A percentile compares a stretch with the other conserved stretches of the same genome.
phyloP scores from a whole-genome alignment of 1,284 basidiomycete species.

The Heliocybe sulcata region DNA sequence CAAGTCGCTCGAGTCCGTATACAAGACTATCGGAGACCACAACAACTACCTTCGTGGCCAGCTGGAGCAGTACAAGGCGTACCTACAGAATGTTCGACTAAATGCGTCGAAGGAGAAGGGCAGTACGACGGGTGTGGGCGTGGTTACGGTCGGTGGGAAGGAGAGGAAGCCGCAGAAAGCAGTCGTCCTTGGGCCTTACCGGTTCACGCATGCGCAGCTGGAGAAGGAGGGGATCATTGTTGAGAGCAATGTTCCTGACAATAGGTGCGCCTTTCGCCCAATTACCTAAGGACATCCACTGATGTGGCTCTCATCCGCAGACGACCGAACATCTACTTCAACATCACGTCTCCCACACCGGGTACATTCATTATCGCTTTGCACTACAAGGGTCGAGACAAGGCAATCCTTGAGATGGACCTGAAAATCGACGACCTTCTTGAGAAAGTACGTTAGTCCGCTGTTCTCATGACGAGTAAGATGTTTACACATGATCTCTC shows the following conservation, averaged over 20 bases:
- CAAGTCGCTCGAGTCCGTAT: slow-evolving; percentile 89
- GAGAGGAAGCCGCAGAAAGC: slow-evolving; percentile 89
- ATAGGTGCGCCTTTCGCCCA: slow-evolving; percentile 55
- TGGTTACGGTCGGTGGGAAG: slow-evolving; percentile 93
- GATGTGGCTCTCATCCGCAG: slow-evolving; percentile 33
- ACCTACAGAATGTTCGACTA: slow-evolving; percentile 94
- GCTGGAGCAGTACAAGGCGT: slow-evolving; percentile 99
- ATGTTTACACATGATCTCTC: slow-evolving; percentile 9
- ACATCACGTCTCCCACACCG: slow-evolving; percentile 94
- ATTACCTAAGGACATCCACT: slow-evolving; percentile 6
- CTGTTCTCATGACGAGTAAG: slow-evolving; percentile 1
- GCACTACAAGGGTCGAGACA: slow-evolving; percentile 98
- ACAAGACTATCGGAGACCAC: slow-evolving; percentile 99
- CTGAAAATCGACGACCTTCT: slow-evolving; percentile 97
- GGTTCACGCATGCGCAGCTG: slow-evolving; percentile 95
- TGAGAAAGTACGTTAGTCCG: slow-evolving; percentile 66
- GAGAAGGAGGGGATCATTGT: slow-evolving; percentile 99
- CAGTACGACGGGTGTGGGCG: slow-evolving; percentile 82
- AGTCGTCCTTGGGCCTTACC: slow-evolving; percentile 89
- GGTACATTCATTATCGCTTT: slow-evolving; percentile 98
- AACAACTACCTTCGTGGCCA: slow-evolving; percentile 96
- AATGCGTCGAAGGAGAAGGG: slow-evolving; percentile 86
- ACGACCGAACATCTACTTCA: slow-evolving; percentile 97
- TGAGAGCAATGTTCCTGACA: slow-evolving; percentile 97
- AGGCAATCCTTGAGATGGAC: slow-evolving; percentile 99